Conservation (phyloP, 2,329 filamentous ascomycete species). For the Ilyonectria destructans region DNA sequence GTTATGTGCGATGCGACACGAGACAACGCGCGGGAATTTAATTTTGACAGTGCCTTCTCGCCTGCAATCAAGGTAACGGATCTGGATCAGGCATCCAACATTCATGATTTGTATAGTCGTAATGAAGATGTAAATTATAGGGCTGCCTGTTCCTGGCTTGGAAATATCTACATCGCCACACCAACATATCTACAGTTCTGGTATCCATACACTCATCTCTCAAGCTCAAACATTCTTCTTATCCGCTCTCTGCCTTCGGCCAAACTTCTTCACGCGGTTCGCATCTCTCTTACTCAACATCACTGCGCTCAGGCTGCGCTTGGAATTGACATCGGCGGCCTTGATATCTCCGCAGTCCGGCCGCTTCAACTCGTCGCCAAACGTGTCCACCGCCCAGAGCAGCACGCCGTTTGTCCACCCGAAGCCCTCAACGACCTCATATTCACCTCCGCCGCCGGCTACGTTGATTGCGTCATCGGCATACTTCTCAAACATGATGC, state of each 20-base stretch:
- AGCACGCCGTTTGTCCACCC: conserved; percentile 81
- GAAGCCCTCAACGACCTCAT: conserved; percentile 79
- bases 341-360: conserved; percentile 71
- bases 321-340: conserved; percentile 56
- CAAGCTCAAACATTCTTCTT: conserved; percentile 23
- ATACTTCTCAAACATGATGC: conserved; percentile 82
- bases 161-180: not conserved
- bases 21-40: not conserved
- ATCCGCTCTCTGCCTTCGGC: conserved; percentile 41
- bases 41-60: not conserved
- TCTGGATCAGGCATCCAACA: not conserved
- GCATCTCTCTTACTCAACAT: conserved; percentile 65
- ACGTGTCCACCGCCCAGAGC: conserved; percentile 77
- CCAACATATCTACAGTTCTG: not conserved
- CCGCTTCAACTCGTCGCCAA: conserved; percentile 68
- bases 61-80: too few relatives aligned
- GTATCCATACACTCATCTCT: not conserved
- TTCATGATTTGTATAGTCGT: too few relatives aligned
- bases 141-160: too few relatives aligned
- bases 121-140: not conserved
- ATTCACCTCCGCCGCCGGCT: conserved; percentile 78
- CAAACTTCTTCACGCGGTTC: conserved; percentile 65
- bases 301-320: conserved; percentile 60
- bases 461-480: conserved; percentile 72
- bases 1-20: not conserved